Evolutionary conservation across 805 yeast genomes (phyloP), one percentile per base, ranked within the genome.

Genomic region (Debaryomyces maramus): DNA sequence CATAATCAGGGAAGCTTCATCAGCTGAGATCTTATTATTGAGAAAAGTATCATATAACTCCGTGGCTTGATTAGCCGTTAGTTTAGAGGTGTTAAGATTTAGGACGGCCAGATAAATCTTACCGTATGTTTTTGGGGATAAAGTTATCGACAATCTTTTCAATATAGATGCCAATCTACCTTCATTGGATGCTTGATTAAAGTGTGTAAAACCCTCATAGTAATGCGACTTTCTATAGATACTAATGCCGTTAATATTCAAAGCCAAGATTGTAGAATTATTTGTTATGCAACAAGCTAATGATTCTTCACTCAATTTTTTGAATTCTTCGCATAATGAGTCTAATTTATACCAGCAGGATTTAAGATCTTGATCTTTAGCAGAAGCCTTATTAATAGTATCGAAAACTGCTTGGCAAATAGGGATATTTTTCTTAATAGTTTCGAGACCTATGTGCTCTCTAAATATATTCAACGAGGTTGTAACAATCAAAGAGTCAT

Each of bases 281-380:
- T 45, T 41, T 6, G 44, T 29, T 8, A 47, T 24, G n/a, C 62
- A 60, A 1, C 85, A 52, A 1, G 80, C 65, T 27, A 87, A 67
- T 0, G 83, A 72, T 51, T 86, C 93, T 42, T 74, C 72, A 14
- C 80, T 69, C 34, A 73, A 72, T 43, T 76, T 83, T 43, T 74
- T 75, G 38, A 85, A 69, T 52, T 89, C 96, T 40, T 75, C 77
- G 55, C 95, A 83, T 18, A 89, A 67, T 2, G 86, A 72, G 42
- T 81, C 83, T 41, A 90, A 75, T 44, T 83, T 79, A 23, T 75
- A 67, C 85, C 95, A 82, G 50, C 81, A 81, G 21, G 72, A 72
- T 34, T 67, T 67, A 2, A 20, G 34, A 24, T 39, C 43, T 22
- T 63, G 59, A 24, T 62, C 56, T 31, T 60, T 63, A 21, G 60